These are phyloP conservation scores for Cryptomeria japonica DNA, from an alignment of 75 land plant species.

Conservation along the genomic window DNA sequence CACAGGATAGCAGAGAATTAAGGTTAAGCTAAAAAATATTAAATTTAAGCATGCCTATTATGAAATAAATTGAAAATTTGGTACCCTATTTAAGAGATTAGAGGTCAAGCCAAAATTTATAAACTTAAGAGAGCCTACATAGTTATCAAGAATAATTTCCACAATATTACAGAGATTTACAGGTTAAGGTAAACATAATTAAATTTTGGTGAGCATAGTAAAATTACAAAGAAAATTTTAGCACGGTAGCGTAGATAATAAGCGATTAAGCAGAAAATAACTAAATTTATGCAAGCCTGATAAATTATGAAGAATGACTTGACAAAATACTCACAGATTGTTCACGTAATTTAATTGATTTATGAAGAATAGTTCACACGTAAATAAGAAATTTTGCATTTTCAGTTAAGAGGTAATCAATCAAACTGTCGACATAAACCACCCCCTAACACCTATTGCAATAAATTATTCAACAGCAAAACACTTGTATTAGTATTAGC, in stretches of 20 bases:
- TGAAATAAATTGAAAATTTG: background rate
- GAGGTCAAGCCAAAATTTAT: background rate
- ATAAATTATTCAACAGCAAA: too few species aligned
- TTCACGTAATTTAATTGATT: background rate
- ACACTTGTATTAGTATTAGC: background rate
- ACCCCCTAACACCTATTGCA: background rate
- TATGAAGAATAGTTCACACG: background rate
- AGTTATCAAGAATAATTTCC: background rate
- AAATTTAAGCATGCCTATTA: background rate
- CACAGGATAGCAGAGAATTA: too few species aligned
- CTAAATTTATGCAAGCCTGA: background rate
- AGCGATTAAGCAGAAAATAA: background rate
- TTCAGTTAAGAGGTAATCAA: background rate
- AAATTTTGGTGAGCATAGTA: background rate
- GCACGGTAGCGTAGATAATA: background rate
- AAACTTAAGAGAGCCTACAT: background rate
- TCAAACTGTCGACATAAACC: background rate
- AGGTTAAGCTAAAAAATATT: background rate
- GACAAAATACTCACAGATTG: background rate
- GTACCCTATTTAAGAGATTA: background rate
- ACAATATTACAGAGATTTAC: background rate
- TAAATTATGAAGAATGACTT: background rate
- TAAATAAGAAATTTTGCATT: background rate
- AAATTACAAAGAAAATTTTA: background rate
- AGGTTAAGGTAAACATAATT: background rate